Conservation (phyloP, 208 protist genomes). For the Crithidia sp. region DNA sequence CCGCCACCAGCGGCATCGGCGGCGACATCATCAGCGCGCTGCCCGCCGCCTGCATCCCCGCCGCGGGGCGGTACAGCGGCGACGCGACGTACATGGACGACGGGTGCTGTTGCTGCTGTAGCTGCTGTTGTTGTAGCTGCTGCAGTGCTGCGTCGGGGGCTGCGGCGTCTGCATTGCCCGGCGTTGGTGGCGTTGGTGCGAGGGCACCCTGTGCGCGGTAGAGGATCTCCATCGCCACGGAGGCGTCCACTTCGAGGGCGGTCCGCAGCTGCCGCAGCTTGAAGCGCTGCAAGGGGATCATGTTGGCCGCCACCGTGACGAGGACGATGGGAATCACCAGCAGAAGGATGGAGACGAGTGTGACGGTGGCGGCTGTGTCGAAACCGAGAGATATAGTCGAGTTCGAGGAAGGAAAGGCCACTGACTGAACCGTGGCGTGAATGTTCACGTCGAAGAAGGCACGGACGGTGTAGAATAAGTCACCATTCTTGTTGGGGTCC, state of each 20-base stretch:
- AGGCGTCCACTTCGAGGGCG: slow-evolving; percentile 15
- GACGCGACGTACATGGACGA: slow-evolving; percentile 5
- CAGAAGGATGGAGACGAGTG: not conserved
- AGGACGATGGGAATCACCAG: slow-evolving; percentile 9
- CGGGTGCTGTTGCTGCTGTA: not conserved
- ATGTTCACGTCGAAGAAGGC: slow-evolving; percentile 4
- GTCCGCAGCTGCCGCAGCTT: slow-evolving; percentile 19
- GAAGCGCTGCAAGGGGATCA: slow-evolving; percentile 14
- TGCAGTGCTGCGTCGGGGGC: no score
- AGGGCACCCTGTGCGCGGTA: slow-evolving; percentile 19
- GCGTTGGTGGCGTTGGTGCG: not conserved
- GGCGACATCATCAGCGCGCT: slow-evolving; percentile 1
- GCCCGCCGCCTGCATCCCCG: slow-evolving; percentile 1
- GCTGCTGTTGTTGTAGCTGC: not conserved
- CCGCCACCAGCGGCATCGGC: not conserved
- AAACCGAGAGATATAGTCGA: not conserved
- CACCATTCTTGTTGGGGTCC: not conserved
- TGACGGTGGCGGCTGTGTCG: not conserved
- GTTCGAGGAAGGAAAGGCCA: not conserved
- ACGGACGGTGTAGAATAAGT: not conserved
- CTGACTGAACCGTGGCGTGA: not conserved
- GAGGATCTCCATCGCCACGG: slow-evolving; percentile 23
- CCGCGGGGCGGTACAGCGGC: slow-evolving; percentile 8
- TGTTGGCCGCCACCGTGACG: not conserved
- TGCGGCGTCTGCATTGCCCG: not conserved